Base-by-base conservation (phyloP, 2,329 filamentous ascomycete species). In the Aspergillus pseudotamarii region DNA sequence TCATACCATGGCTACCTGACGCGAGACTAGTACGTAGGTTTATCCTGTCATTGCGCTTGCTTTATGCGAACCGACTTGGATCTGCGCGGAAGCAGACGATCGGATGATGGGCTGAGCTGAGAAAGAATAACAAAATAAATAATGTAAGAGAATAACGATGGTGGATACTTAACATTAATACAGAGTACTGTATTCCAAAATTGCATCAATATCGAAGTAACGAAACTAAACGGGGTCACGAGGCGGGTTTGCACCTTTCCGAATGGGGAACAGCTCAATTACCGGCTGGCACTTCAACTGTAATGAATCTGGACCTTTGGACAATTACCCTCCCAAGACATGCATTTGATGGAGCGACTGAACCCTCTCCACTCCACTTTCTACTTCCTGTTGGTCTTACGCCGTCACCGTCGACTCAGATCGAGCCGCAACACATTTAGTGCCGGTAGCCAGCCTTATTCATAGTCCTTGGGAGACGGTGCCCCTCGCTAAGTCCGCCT, bases 401-500 rank as follows among this genome's bases (percentile, higher is more conserved):
- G 48, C 28, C 46, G 46, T 50, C 46, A 30, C 10, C 5, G 8
- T 51, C 28, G 28, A 48, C n/a, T 9, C 38, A 19, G 28, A 51
- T 32, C 48, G 48, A 51, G 48, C 48, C 48, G 48, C 48, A 51
- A 34, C 6, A 11, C 19, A n/a, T 34, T 54, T 55, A 55, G 51
- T 55, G 51, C 34, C 34, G 34, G 36, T 38, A 55, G 51, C 19
- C 21, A 54, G 51, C 51, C 51, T 54, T 54, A 36, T 54, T 48
- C 36, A 26, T 38, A 55, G 32, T n/a, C 34, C 30, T 38, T 34
- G 12, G 32, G 4, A 8, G 2, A 16, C 21, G 51, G n/a, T 26
- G 30, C 11, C 51, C 45, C 21, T 61, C 57, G 56, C 62, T 63
- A 66, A 64, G 34, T 43, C 45, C 60, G 63, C 65, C 61, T 68